Evolutionary conservation across 352 stramenopile species (phyloP).

Genomic region (Phytophthora fragariaefolia): DNA sequence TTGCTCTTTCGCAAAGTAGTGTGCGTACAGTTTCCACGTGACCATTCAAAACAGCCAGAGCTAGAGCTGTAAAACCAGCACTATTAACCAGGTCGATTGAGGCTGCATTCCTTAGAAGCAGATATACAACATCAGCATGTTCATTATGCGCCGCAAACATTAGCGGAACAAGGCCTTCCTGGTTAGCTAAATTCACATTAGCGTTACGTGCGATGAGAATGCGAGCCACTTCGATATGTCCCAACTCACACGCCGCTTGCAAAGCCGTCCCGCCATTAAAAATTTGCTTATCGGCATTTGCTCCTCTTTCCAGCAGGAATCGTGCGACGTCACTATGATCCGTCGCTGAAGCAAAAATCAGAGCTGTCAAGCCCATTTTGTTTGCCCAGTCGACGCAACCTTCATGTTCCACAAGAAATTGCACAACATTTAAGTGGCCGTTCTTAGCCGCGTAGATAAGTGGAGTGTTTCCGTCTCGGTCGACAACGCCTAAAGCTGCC

Average conservation of each 20-base stretch:
- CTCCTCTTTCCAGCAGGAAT: neutral
- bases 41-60: neutral
- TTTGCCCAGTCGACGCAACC: neutral
- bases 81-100: neutral
- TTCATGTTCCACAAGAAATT: neutral
- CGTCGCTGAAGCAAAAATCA: neutral
- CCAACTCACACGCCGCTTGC: neutral
- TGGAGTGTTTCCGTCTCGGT: neutral
- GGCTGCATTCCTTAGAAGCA: neutral
- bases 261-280: neutral
- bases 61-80: neutral
- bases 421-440: neutral
- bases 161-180: neutral
- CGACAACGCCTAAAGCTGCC: neutral
- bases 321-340: neutral
- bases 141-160: neutral
- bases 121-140: neutral
- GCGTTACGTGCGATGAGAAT: neutral
- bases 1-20: neutral
- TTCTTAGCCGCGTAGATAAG: neutral
- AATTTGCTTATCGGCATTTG: neutral
- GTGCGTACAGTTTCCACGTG: neutral
- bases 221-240: neutral
- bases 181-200: neutral
- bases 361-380: neutral